phyloP scores from a whole-genome alignment of 345 rosid species.

The Salix exigua region DNA sequence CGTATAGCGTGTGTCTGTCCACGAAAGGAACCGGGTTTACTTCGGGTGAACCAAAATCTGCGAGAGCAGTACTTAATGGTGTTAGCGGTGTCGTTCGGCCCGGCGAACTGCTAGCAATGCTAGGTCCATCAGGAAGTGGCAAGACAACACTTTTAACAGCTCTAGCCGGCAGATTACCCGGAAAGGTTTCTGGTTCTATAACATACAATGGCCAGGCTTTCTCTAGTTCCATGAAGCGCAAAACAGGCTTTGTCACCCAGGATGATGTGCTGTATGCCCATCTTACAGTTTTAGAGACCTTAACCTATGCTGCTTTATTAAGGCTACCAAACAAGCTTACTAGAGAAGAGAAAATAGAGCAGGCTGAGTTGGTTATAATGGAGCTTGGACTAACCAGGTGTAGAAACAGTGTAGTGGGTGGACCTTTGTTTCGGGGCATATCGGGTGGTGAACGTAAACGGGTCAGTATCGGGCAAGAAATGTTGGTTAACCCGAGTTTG shows the following conservation, averaged over 20 bases:
- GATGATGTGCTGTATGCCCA: slow-evolving; percentile 87
- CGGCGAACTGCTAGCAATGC: slow-evolving; percentile 86
- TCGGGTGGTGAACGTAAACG: slow-evolving; percentile 95
- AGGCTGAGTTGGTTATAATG: slow-evolving; percentile 53
- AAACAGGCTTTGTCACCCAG: slow-evolving; percentile 75
- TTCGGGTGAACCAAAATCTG: slow-evolving; percentile 46
- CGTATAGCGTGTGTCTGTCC: slow-evolving; percentile 44
- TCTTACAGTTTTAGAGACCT: slow-evolving; percentile 74
- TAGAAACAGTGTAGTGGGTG: slow-evolving; percentile 62
- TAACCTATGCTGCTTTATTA: slow-evolving; percentile 67
- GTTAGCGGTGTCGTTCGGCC: slow-evolving; percentile 78
- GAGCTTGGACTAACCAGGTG: slow-evolving; percentile 75
- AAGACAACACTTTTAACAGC: slow-evolving; percentile 88
- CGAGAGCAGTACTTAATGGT: slow-evolving; percentile 59
- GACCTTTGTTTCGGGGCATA: slow-evolving; percentile 65
- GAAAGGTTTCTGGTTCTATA: slow-evolving; percentile 66
- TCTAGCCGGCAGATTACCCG: slow-evolving; percentile 63
- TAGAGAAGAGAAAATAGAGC: slow-evolving; percentile 56
- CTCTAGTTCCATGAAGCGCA: slow-evolving; percentile 71
- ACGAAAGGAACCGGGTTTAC: slow-evolving; percentile 29
- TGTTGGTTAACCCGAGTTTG: slow-evolving; percentile 86
- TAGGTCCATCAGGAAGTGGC: slow-evolving; percentile 95
- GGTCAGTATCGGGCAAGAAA: slow-evolving; percentile 83
- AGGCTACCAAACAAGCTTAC: slow-evolving; percentile 67
- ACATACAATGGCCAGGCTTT: slow-evolving; percentile 60